Conservation (phyloP, 2,329 filamentous ascomycete species). For the Colletotrichum tamarilloi region DNA sequence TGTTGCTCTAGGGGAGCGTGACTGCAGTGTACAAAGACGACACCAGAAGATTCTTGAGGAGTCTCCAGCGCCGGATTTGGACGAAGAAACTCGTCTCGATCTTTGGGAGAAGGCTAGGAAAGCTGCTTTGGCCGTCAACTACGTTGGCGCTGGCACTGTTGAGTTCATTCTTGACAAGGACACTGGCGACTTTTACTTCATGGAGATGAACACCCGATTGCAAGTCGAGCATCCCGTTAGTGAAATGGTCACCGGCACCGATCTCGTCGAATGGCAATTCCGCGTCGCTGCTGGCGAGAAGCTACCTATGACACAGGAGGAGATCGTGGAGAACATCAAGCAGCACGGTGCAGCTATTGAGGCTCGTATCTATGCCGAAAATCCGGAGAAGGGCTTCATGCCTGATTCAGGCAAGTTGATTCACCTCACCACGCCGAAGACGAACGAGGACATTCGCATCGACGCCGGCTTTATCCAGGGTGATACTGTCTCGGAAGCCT, state of each 20-base stretch:
- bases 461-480: constrained; percentile 94
- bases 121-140: constrained; percentile 80
- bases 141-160: constrained; percentile 89
- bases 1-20: constrained; percentile 86
- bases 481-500: constrained; percentile 92
- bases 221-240: constrained; percentile 98
- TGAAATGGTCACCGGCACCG: constrained; percentile 74
- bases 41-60: constrained; percentile 95
- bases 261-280: constrained; percentile 96
- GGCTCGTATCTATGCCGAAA: constrained; percentile 96
- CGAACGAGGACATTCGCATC: constrained; percentile 81
- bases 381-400: constrained; percentile 90
- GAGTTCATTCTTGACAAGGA: constrained; percentile 92
- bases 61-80: constrained; percentile 79
- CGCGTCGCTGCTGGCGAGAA: constrained; percentile 72
- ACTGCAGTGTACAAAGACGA: constrained; percentile 87
- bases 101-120: constrained; percentile 75
- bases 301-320: constrained; percentile 65
- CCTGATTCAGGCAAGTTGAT: constrained; percentile 91
- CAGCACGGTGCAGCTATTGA: constrained; percentile 89
- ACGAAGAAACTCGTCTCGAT: constrained; percentile 67
- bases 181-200: constrained; percentile 83
- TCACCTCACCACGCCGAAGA: constrained; percentile 80
- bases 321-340: constrained; percentile 80
- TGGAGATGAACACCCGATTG: constrained; percentile 87